Base-by-base conservation (phyloP, 73 alveolate genomes). In the Symbiodinium natans region DNA sequence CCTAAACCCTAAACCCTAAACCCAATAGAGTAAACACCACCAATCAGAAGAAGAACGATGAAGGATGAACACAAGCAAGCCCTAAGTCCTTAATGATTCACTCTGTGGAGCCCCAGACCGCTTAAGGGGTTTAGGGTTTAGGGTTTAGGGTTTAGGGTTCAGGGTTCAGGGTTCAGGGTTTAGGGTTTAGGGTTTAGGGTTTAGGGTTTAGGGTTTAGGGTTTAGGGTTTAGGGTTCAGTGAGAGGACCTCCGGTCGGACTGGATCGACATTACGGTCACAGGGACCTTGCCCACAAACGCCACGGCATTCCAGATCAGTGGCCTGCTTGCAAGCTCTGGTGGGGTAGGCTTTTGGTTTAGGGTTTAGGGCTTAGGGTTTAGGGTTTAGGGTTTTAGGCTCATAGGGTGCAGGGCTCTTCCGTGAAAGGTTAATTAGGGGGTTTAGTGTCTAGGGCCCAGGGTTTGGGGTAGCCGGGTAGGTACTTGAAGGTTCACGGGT, bases 251-350 rank as follows among this genome's bases (percentile, higher is more conserved):
- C 74, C 85, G 95, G 8, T 31, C 95, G 21, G 71, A 88, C 46
- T 88, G 95, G 95, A 6, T 88, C 29, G 95, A 88, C 73, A 88
- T 88, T 86, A 88, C 95, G 31, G 95, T 68, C 34, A 59, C 86
- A 21, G 95, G 48, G 27, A 88, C 43, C 5, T 43, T 88, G 29
- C 95, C 95, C 33, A 68, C 74, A 8, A 31, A 33, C 25, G 95
- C 95, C 86, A 88, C 95, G 34, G 95, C 95, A n/a, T 63, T 88
- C 36, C 86, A 88, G 43, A 29, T 88, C 23, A 86, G 95, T 38
- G 25, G 11, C 95, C 39, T 59, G 86, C 43, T 27, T 23, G 77
- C 59, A 46, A n/a, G 59, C 59, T 46, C 59, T 13, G 13, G 6
- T 46, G 13, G 59, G 13, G 59, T 46, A 46, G 59, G 59, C 6